Conservation (phyloP, 495 filamentous ascomycete genomes). For the Aspergillus conjunctus region DNA sequence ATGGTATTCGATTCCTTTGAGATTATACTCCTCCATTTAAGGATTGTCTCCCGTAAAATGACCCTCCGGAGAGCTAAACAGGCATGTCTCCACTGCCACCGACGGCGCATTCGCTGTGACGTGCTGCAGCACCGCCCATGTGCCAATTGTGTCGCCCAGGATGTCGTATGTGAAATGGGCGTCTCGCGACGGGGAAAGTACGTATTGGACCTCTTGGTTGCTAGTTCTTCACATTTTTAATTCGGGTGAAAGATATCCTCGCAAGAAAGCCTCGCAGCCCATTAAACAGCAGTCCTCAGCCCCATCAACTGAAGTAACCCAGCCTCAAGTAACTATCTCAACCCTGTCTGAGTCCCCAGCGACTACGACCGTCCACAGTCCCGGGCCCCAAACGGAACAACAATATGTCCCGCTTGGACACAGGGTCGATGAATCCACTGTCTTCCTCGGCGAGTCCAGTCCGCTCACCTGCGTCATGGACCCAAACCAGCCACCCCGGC, state of each 20-base stretch:
- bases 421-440: conserved; percentile 22
- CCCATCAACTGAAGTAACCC: conserved; percentile 10
- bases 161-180: conserved; percentile 44
- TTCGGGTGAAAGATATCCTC: conserved; percentile 24
- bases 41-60: conserved; percentile 15
- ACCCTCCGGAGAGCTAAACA: conserved; percentile 37
- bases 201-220: background rate
- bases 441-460: conserved; percentile 47
- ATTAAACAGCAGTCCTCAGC: conserved; percentile 1
- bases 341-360: background rate
- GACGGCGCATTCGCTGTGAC: conserved; percentile 50
- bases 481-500: conserved; percentile 31
- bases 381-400: background rate
- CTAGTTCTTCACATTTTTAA: background rate
- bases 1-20: background rate
- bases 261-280: conserved; percentile 18
- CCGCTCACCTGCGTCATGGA: conserved; percentile 46
- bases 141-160: conserved; percentile 44
- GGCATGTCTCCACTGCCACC: conserved; percentile 50
- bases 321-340: background rate
- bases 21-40: background rate
- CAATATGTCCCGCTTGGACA: conserved; percentile 1
- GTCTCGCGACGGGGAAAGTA: conserved; percentile 50
- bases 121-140: conserved; percentile 48
- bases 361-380: background rate